Evolutionary conservation across 768 basidiomycete species (phyloP).

Genomic region (Leucocoprinus birnbaumii): DNA sequence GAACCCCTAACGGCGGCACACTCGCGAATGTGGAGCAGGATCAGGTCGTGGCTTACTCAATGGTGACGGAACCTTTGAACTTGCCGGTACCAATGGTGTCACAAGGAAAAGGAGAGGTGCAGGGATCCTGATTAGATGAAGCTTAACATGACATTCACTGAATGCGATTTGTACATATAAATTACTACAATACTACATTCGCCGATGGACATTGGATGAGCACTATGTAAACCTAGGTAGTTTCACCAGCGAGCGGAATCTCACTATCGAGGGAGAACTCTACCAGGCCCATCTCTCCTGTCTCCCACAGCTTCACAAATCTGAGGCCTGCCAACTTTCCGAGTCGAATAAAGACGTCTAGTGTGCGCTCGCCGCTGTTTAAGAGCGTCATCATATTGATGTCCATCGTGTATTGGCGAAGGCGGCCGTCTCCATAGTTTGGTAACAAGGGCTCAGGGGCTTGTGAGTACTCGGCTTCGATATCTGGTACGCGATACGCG

Average conservation of each 20-base stretch:
- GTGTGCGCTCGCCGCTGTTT: constrained; percentile 40
- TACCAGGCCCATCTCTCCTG: constrained; percentile 25
- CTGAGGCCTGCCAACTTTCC: constrained; percentile 26
- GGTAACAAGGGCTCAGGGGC: constrained; percentile 46
- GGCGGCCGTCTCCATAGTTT: constrained; percentile 41
- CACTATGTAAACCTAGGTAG: too few relatives aligned
- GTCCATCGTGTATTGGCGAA: constrained; percentile 40
- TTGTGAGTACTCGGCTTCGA: constrained; percentile 10
- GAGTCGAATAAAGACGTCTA: constrained; percentile 35
- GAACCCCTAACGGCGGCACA: constrained; percentile 11
- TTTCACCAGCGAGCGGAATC: too few relatives aligned
- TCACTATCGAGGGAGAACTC: constrained; percentile 18
- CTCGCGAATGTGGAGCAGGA: constrained; percentile 9
- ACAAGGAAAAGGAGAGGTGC: background rate
- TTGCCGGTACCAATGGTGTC: background rate
- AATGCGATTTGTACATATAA: too few relatives aligned
- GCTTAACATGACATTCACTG: too few relatives aligned
- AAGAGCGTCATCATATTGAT: constrained; percentile 41
- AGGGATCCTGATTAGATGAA: background rate
- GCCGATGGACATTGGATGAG: too few relatives aligned
- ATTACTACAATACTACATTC: too few relatives aligned
- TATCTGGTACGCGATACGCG: constrained; percentile 15
- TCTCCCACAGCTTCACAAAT: constrained; percentile 31
- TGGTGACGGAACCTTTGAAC: constrained; percentile 8
- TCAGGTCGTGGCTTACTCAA: constrained; percentile 7